Evolutionary conservation across 2,329 filamentous ascomycete species (phyloP).

Genomic region (Stromatinia cepivora): DNA sequence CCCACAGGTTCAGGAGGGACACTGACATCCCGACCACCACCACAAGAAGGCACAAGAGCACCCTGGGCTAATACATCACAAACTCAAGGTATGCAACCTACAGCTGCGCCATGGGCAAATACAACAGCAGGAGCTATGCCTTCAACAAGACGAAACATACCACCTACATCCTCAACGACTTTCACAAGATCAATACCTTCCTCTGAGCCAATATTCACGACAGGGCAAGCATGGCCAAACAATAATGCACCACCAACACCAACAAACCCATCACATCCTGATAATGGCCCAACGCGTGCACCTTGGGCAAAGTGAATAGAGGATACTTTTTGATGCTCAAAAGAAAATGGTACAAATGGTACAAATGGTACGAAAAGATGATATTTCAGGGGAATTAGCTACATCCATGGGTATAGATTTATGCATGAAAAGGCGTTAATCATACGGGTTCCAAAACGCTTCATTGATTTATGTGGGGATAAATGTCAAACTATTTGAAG

Average conservation of each 20-base stretch:
- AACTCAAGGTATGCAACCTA: conserved; percentile 27
- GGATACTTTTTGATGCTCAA: background rate
- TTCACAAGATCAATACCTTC: conserved; percentile 32
- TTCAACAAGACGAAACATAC: conserved; percentile 5
- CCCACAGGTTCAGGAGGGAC: conserved; percentile 41
- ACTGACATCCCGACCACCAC: conserved; percentile 28
- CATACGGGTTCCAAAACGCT: background rate
- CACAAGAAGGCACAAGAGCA: conserved; percentile 35
- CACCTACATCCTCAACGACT: conserved; percentile 15
- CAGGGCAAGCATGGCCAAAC: conserved; percentile 30
- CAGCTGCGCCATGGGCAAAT: conserved; percentile 37
- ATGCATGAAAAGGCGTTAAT: background rate
- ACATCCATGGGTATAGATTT: background rate
- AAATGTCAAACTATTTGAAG: background rate
- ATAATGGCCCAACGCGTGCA: conserved; percentile 41
- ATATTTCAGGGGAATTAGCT: background rate
- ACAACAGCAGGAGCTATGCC: conserved; percentile 3
- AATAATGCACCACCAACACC: conserved; percentile 3
- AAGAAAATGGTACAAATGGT: background rate
- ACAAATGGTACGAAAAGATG: background rate
- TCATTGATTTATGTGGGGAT: background rate
- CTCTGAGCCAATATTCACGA: conserved; percentile 37
- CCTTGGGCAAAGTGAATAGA: conserved; percentile 40
- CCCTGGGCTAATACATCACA: conserved; percentile 34
- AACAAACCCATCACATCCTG: conserved; percentile 8